These are phyloP conservation scores for Coelastrella sp. DNA, from an alignment of 139 green algal genomes.

Conservation along the genomic window DNA sequence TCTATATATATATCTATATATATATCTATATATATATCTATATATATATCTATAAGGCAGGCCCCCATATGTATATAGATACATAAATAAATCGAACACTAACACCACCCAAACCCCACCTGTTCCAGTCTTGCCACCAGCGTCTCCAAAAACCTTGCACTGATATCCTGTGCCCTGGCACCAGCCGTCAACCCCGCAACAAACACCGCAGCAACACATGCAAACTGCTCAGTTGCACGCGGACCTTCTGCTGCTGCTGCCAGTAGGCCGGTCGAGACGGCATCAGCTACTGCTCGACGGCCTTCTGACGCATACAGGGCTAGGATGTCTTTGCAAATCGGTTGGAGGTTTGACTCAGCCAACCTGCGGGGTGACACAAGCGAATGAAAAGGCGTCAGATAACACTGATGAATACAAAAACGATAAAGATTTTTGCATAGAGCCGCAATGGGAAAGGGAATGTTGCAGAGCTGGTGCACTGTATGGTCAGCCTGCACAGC, in stretches of 20 bases:
- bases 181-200: conserved; percentile 73
- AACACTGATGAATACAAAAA: neutral
- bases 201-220: conserved; percentile 74
- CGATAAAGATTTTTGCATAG: neutral
- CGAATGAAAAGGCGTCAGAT: neutral
- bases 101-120: neutral
- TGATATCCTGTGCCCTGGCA: conserved; percentile 63
- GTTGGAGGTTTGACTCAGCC: conserved; percentile 78
- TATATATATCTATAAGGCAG: too few relatives aligned
- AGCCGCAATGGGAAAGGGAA: too few relatives aligned
- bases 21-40: too few relatives aligned
- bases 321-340: conserved; percentile 70
- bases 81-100: too few relatives aligned
- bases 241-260: conserved; percentile 79
- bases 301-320: conserved; percentile 71
- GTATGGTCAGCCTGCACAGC: too few relatives aligned
- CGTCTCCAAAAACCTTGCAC: conserved; percentile 69
- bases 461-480: too few relatives aligned
- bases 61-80: too few relatives aligned
- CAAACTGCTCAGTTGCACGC: conserved; percentile 81
- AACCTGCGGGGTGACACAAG: too few relatives aligned
- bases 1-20: too few relatives aligned
- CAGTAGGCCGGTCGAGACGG: conserved; percentile 65
- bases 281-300: conserved; percentile 61
- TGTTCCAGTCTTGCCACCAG: conserved; percentile 57